Conservation (phyloP, 163 green algal genomes). For the Chlamydomonas reinhardtii region DNA sequence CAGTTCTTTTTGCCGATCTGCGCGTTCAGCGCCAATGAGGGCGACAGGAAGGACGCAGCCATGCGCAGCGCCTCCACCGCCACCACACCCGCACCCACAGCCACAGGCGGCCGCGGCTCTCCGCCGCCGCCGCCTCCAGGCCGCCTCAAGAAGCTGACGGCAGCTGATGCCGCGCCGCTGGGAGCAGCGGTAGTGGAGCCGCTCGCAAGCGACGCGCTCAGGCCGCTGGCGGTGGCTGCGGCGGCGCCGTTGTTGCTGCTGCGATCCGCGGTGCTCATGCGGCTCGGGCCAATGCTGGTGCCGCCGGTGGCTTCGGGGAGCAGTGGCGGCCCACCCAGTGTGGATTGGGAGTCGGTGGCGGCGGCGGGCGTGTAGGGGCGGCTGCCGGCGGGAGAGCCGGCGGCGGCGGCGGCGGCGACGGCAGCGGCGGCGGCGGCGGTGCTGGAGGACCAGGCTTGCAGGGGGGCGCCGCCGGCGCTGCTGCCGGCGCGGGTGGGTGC, state of each 20-base stretch:
- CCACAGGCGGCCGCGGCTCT: not conserved
- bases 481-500: not conserved
- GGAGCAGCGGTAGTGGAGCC: too few relatives aligned
- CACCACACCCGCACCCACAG: constrained; percentile 1
- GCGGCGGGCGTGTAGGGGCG: not conserved
- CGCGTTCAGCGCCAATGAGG: constrained; percentile 10
- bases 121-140: not conserved
- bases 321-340: too few relatives aligned
- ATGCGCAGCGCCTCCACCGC: constrained; percentile 25
- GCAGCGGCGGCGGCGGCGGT: not conserved
- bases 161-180: too few relatives aligned
- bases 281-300: too few relatives aligned
- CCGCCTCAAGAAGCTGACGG: too few relatives aligned
- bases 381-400: not conserved
- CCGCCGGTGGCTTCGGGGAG: too few relatives aligned
- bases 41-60: constrained; percentile 10
- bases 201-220: not conserved
- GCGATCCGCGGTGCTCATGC: not conserved
- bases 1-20: constrained; percentile 36
- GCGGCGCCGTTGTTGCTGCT: too few relatives aligned
- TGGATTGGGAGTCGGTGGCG: too few relatives aligned
- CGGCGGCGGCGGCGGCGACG: not conserved
- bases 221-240: not conserved
- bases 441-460: not conserved
- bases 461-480: not conserved